A percentile compares a stretch with the other conserved stretches of the same genome.
Evolutionary conservation across 345 rosid species (phyloP).

Genomic region (Boechera stricta): DNA sequence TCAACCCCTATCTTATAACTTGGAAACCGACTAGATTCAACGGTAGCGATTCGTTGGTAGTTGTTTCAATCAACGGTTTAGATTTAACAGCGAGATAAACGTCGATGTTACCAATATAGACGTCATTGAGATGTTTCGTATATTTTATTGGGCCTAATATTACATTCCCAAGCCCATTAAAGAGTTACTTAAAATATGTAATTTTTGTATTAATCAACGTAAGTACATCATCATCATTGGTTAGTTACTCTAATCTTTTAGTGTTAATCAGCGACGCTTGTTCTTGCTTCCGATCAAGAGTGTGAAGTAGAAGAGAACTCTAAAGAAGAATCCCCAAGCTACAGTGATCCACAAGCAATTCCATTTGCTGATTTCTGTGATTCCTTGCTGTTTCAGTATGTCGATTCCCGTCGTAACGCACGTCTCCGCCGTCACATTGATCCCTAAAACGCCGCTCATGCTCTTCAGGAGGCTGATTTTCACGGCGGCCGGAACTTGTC

Average conservation of each 20-base stretch:
- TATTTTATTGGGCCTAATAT: conserved; percentile 3
- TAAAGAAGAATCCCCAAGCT: conserved; percentile 91
- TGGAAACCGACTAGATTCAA: conserved; percentile 36
- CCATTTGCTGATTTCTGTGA: conserved; percentile 78
- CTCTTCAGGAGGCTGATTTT: conserved; percentile 59
- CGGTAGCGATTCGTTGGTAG: conserved; percentile 11
- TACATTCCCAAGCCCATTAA: conserved; percentile 33
- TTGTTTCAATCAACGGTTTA: conserved; percentile 31
- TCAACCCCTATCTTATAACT: conserved; percentile 30
- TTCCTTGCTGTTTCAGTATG: conserved; percentile 63
- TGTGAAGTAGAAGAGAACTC: conserved; percentile 72
- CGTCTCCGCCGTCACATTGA: conserved; percentile 63
- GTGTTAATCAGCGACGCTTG: conserved; percentile 60
- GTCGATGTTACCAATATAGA: conserved; percentile 25
- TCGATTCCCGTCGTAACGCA: conserved; percentile 79
- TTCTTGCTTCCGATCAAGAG: conserved; percentile 89
- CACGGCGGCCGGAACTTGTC: conserved; percentile 49
- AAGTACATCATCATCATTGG: not conserved
- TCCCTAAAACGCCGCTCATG: conserved; percentile 67
- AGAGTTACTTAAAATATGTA: not conserved
- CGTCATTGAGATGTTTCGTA: not conserved
- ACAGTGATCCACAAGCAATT: conserved; percentile 78
- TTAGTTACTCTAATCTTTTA: not conserved
- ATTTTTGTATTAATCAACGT: not conserved
- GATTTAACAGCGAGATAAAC: not conserved